Evolutionary conservation across 2,329 filamentous ascomycete genomes (phyloP).

Genomic region (Magnaporthales sp.): DNA sequence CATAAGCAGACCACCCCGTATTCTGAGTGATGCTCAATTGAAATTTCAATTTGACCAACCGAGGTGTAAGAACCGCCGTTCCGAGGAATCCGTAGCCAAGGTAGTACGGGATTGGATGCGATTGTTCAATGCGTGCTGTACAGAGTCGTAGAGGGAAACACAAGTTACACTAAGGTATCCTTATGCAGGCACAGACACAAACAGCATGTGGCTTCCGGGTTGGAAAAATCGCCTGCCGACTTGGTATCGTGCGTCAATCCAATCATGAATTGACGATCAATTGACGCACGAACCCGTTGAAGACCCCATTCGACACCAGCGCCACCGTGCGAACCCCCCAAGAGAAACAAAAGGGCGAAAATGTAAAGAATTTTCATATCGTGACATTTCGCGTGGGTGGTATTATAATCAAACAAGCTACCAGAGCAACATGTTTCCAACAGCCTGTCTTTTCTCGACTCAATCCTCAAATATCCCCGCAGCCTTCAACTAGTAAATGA

Average conservation of each 20-base stretch:
- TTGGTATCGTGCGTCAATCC: too few relatives aligned
- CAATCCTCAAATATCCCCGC: not conserved
- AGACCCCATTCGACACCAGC: too few relatives aligned
- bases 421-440: not conserved
- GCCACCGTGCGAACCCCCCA: too few relatives aligned
- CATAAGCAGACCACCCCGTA: too few relatives aligned
- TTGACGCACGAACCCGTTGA: too few relatives aligned
- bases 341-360: not conserved
- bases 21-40: not conserved
- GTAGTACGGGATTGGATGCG: not conserved
- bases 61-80: not conserved
- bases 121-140: not conserved
- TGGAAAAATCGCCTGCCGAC: not conserved
- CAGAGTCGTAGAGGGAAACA: too few relatives aligned
- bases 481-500: constrained; percentile 29
- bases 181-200: not conserved
- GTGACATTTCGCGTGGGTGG: not conserved
- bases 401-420: not conserved
- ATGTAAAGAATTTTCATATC: not conserved
- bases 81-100: not conserved
- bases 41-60: not conserved
- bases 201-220: not conserved
- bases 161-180: too few relatives aligned
- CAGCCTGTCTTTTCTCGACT: not conserved
- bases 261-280: not conserved